phyloP scores from a whole-genome alignment of 2,329 filamentous ascomycete species.

The Amylocarpus encephaloides region DNA sequence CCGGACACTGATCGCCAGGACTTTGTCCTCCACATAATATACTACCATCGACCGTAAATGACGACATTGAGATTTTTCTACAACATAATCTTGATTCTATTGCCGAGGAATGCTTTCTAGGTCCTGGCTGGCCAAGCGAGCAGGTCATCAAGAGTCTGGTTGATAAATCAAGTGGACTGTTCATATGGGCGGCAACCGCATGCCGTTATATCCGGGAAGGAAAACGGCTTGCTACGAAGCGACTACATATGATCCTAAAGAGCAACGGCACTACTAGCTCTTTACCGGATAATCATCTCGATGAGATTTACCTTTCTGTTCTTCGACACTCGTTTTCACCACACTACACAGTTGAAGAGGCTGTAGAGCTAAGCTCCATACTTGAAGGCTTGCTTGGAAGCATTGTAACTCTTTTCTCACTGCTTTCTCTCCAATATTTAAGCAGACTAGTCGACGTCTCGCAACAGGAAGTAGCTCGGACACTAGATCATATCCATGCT shows the following conservation, averaged over 20 bases:
- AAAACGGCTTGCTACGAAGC: constrained; percentile 1
- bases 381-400: constrained; percentile 10
- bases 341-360: constrained; percentile 5
- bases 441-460: constrained; percentile 4
- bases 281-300: constrained; percentile 12
- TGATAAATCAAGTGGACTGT: constrained; percentile 12
- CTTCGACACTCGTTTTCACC: constrained; percentile 6
- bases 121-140: constrained; percentile 7
- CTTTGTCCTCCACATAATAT: constrained; percentile 18
- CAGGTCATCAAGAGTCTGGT: constrained; percentile 14
- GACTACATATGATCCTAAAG: constrained; percentile 7
- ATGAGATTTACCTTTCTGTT: constrained; percentile 14
- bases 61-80: constrained; percentile 18
- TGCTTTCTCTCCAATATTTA: constrained; percentile 6
- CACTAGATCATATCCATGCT: constrained; percentile 21
- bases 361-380: constrained; percentile 6
- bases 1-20: constrained; percentile 15
- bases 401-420: constrained; percentile 7
- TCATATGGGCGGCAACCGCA: not conserved
- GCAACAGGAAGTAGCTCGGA: not conserved
- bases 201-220: constrained; percentile 14
- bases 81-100: constrained; percentile 5
- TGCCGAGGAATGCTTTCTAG: constrained; percentile 7
- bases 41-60: constrained; percentile 17
- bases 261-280: not conserved